Conservation (phyloP, 1,139 yeast genomes). For the Spathaspora sp. region DNA sequence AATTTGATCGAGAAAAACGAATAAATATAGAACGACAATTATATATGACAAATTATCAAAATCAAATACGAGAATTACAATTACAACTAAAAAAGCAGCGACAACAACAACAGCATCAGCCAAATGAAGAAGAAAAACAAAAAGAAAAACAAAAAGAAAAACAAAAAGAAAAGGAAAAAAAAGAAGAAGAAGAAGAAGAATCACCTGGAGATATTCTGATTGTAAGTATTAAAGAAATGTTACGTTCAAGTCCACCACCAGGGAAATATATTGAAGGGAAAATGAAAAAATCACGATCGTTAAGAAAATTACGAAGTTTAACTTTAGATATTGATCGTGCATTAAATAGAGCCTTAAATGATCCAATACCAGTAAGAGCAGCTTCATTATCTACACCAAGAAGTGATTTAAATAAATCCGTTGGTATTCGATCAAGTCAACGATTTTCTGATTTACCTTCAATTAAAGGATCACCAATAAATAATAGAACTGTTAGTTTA, state of each 20-base stretch:
- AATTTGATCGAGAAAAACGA: conserved; percentile 35
- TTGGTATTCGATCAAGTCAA: conserved; percentile 7
- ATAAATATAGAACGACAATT: conserved; percentile 31
- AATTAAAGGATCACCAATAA: conserved; percentile 14
- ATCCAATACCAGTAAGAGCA: not conserved
- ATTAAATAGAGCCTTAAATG: not conserved
- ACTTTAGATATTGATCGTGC: conserved; percentile 14
- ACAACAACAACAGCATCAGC: not conserved
- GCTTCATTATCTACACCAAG: not conserved
- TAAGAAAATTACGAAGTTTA: conserved; percentile 16
- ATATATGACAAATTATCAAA: conserved; percentile 37
- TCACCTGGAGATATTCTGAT: conserved; percentile 25
- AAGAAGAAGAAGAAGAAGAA: no score
- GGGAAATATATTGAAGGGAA: conserved; percentile 3
- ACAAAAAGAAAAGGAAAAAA: no score
- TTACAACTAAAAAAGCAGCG: conserved; percentile 11
- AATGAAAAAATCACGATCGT: conserved; percentile 25
- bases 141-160: no score
- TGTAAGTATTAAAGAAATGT: conserved; percentile 31
- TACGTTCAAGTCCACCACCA: conserved; percentile 35
- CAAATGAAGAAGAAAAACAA: no score
- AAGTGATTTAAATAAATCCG: not conserved
- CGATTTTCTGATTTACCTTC: conserved; percentile 15
- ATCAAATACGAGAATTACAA: conserved; percentile 26
- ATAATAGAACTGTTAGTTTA: conserved; percentile 5